Evolutionary conservation across 306 rosid genomes (phyloP).

Genomic region (Rosa persica): DNA sequence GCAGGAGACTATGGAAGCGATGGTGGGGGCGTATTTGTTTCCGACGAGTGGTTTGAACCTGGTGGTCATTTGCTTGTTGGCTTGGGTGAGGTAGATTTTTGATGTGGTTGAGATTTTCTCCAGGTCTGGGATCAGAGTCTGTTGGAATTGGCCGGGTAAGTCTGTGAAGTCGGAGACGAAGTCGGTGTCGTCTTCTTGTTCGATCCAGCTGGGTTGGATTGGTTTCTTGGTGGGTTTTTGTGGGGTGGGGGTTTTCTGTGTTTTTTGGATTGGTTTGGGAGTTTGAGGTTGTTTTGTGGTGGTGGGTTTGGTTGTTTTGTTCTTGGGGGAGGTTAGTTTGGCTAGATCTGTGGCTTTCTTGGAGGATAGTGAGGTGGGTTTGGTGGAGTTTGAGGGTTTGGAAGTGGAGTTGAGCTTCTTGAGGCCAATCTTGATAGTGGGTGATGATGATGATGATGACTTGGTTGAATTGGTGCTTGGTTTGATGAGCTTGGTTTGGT

Average conservation of each 20-base stretch:
- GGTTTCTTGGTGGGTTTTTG: constrained; percentile 41
- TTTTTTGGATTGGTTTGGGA: constrained; percentile 26
- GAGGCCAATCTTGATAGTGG: constrained; percentile 30
- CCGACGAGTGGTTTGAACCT: constrained; percentile 87
- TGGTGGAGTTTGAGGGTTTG: constrained; percentile 44
- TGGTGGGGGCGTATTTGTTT: constrained; percentile 74
- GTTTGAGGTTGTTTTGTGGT: constrained; percentile 31
- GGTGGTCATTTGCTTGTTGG: constrained; percentile 69
- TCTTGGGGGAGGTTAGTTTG: constrained; percentile 42
- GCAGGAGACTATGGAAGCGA: constrained; percentile 58
- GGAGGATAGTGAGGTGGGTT: constrained; percentile 29
- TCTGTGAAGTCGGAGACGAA: constrained; percentile 61
- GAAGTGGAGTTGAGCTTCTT: constrained; percentile 65
- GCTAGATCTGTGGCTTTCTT: constrained; percentile 51
- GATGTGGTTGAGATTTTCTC: constrained; percentile 77
- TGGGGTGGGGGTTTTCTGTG: constrained; percentile 26
- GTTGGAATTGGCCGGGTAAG: constrained; percentile 61
- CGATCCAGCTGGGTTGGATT: constrained; percentile 46
- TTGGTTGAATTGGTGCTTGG: constrained; percentile 28
- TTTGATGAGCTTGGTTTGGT: constrained; percentile 53
- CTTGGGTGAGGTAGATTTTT: constrained; percentile 55
- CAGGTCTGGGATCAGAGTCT: constrained; percentile 71
- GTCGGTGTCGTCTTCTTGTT: constrained; percentile 52
- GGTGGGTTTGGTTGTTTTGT: constrained; percentile 62
- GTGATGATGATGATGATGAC: not conserved